Evolutionary conservation across 495 filamentous ascomycete species (phyloP).

Genomic region (Annulohypoxylon stygium): DNA sequence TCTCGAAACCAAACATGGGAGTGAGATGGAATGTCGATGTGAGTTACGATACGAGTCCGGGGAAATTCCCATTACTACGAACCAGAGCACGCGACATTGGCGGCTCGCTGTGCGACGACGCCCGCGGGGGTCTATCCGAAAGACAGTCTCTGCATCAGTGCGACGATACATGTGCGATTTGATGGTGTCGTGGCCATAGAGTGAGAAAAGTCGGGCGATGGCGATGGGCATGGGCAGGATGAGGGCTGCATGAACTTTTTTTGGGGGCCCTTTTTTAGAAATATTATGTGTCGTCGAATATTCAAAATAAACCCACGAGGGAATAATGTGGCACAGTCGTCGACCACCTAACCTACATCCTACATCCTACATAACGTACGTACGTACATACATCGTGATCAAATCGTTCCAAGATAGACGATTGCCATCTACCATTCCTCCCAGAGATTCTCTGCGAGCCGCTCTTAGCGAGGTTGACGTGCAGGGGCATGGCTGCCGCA

Average conservation of each 20-base stretch:
- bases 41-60: constrained; percentile 45
- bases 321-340: constrained; percentile 22
- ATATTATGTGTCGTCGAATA: constrained; percentile 11
- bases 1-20: constrained; percentile 40
- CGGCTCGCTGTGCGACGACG: constrained; percentile 41
- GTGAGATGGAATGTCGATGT: constrained; percentile 42
- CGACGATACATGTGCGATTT: constrained; percentile 37
- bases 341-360: constrained; percentile 4
- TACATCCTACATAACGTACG: not conserved
- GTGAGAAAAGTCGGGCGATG: constrained; percentile 23
- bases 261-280: constrained; percentile 19
- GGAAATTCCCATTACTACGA: constrained; percentile 41
- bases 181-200: constrained; percentile 35
- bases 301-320: constrained; percentile 21
- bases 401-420: constrained; percentile 39
- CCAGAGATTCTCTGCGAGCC: constrained; percentile 46
- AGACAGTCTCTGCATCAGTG: constrained; percentile 37
- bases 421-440: constrained; percentile 8
- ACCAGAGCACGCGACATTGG: constrained; percentile 46
- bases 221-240: constrained; percentile 18
- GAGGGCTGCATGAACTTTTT: constrained; percentile 33
- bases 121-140: constrained; percentile 44
- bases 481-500: constrained; percentile 38
- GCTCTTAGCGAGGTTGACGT: constrained; percentile 47
- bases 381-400: constrained; percentile 37